Conservation (phyloP, 2,329 filamentous ascomycete genomes). For the Sporothrix brasiliensis region DNA sequence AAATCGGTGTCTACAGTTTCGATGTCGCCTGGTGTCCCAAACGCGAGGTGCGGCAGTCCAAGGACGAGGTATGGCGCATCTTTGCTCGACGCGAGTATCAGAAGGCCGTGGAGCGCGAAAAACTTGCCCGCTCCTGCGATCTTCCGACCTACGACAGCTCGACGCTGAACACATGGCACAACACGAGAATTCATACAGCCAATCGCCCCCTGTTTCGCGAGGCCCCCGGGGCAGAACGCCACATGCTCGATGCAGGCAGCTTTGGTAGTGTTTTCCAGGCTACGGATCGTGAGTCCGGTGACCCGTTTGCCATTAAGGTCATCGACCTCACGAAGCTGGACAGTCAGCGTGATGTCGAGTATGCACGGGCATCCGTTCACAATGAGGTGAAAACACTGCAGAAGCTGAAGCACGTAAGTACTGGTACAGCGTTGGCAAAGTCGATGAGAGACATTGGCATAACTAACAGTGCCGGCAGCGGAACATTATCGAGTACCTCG, state of each 20-base stretch:
- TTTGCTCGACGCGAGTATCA: background rate
- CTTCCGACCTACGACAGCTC: background rate
- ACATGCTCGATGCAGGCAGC: background rate
- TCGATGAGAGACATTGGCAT: background rate
- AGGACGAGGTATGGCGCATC: no score
- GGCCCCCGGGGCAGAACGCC: background rate
- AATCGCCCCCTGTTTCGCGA: background rate
- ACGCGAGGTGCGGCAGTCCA: background rate
- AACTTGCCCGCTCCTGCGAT: background rate
- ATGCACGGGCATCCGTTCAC: background rate
- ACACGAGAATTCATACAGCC: background rate
- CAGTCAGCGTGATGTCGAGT: background rate
- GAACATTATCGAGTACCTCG: conserved; percentile 5
- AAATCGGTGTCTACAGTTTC: background rate
- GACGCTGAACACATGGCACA: background rate
- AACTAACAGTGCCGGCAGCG: background rate
- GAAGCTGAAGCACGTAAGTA: background rate
- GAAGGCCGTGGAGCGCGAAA: background rate
- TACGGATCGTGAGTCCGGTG: background rate
- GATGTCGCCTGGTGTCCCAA: background rate
- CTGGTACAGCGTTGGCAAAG: background rate
- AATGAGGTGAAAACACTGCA: background rate
- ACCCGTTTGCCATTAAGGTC: background rate
- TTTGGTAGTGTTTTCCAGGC: background rate
- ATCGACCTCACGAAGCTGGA: background rate